These are phyloP conservation scores for Mortierella sp. DNA, from an alignment of 371 early-diverging fungal genomes.

Conservation along the genomic window DNA sequence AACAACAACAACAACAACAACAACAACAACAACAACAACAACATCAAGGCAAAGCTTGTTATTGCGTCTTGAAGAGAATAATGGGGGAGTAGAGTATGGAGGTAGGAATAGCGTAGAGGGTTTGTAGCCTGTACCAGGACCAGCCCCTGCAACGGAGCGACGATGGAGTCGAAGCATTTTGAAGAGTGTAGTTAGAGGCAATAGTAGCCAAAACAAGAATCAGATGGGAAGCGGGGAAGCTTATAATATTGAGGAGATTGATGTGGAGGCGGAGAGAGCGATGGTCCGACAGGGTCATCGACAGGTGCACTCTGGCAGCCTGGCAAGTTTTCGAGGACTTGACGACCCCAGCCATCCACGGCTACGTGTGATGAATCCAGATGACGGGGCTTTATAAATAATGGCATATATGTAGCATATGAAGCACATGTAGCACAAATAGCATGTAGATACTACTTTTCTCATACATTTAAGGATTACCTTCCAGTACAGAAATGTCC, in stretches of 20 bases:
- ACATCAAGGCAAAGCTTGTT: neutral
- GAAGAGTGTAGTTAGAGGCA: slow-evolving; percentile 17
- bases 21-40: neutral
- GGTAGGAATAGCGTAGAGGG: slow-evolving; percentile 9
- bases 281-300: slow-evolving; percentile 8
- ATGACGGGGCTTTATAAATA: slow-evolving; percentile 11
- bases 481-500: neutral
- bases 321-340: slow-evolving; percentile 41
- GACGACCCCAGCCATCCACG: slow-evolving; percentile 22
- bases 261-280: neutral
- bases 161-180: slow-evolving; percentile 30
- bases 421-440: too few species aligned
- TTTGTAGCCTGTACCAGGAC: slow-evolving; percentile 12
- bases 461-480: too few species aligned
- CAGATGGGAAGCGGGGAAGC: neutral
- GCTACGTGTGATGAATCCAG: slow-evolving; percentile 45
- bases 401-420: too few species aligned
- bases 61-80: slow-evolving; percentile 9
- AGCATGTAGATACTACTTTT: too few species aligned
- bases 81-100: neutral
- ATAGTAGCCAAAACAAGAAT: neutral
- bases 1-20: neutral
- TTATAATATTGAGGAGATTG: slow-evolving; percentile 1
- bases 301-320: slow-evolving; percentile 39
- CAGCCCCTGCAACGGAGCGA: slow-evolving; percentile 9